Base-by-base conservation (phyloP, 768 basidiomycete species). In the Mycena capillaripes region DNA sequence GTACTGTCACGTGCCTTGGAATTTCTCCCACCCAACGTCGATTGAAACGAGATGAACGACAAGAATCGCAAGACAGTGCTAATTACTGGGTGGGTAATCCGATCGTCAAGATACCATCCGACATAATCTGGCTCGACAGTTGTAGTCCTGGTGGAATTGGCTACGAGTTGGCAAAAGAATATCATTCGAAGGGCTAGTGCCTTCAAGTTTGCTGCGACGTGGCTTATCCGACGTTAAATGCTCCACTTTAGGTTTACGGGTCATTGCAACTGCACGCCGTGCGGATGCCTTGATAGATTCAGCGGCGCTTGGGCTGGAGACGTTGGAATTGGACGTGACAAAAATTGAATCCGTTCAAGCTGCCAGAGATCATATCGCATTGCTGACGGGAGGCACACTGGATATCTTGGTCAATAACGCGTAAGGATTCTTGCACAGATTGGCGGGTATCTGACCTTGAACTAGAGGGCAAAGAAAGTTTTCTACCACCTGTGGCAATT, bases 221-320 rank as follows among this genome's bases (percentile, higher is more conserved):
- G n/a, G 8, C 46, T 11, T n/a, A 30, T 21, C 14, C 30, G 25
- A 29, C 8, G 12, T 44, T n/a, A 27, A 32, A 4, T 38, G 16
- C 34, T 44, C 32, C 14, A 19, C 21, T 8, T 10, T n/a, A 79
- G 79, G 79, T 29, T 61, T 78, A 23, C 78, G 77, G 12, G 81
- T 81, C 25, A 71, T 81, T 34, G 79, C 81, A 21, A 82, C 77
- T n/a, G 75, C 79, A n/a, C 76, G 79, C 16, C 64, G 57, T 1
- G 23, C 68, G 6, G 73, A 72, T n/a, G 59, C 76, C 25, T 76
- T 81, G 71, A 48, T 52, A 10, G 73, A 71, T n/a, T 66, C 81
- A 10, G 38, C 63, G n/a, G 68, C 63, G 8, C 52, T 64, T 0
- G 78, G 78, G 2, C 71, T 80, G n/a, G 74, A 78, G 34, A 76